These are phyloP conservation scores for Exophiala viscosa DNA, from an alignment of 2,329 filamentous ascomycete species.

Conservation along the genomic window DNA sequence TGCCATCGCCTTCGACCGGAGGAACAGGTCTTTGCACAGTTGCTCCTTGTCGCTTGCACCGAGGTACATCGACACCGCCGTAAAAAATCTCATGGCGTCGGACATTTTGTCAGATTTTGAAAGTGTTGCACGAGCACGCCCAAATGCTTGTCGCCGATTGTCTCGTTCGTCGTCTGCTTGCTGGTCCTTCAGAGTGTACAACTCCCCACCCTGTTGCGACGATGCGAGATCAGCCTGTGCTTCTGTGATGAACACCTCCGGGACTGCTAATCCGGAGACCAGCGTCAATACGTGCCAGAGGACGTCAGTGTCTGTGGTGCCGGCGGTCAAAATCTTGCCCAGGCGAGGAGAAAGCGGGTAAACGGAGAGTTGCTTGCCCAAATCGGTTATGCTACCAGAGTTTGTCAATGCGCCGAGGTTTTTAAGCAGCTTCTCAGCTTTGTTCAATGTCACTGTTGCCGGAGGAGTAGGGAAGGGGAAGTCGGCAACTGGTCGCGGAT, in stretches of 20 bases:
- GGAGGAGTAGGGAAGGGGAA: conserved; percentile 96
- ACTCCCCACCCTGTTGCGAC: conserved; percentile 41
- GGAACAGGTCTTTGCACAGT: conserved; percentile 80
- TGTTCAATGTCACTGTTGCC: conserved; percentile 68
- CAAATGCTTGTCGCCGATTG: conserved; percentile 61
- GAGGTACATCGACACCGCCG: conserved; percentile 76
- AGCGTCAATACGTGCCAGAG: conserved; percentile 82
- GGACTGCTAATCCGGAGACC: conserved; percentile 81
- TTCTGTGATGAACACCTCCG: conserved; percentile 81
- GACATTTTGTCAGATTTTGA: conserved; percentile 75
- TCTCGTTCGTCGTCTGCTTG: conserved; percentile 68
- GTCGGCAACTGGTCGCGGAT: conserved; percentile 75
- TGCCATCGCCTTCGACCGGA: conserved; percentile 79
- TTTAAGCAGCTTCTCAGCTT: conserved; percentile 79
- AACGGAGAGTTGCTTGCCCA: conserved; percentile 76
- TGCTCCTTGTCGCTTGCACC: conserved; percentile 62
- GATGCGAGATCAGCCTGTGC: conserved; percentile 65
- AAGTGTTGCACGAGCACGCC: conserved; percentile 72
- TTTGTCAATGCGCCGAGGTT: conserved; percentile 76
- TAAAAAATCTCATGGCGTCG: conserved; percentile 86
- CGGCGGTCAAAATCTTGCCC: conserved; percentile 85
- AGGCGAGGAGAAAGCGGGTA: conserved; percentile 91
- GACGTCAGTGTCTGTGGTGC: conserved; percentile 70
- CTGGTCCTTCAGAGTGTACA: conserved; percentile 63
- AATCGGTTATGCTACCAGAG: conserved; percentile 69